Evolutionary conservation across 176 grass and related monocot genomes (phyloP).

Genomic region (Luzula sylvatica): DNA sequence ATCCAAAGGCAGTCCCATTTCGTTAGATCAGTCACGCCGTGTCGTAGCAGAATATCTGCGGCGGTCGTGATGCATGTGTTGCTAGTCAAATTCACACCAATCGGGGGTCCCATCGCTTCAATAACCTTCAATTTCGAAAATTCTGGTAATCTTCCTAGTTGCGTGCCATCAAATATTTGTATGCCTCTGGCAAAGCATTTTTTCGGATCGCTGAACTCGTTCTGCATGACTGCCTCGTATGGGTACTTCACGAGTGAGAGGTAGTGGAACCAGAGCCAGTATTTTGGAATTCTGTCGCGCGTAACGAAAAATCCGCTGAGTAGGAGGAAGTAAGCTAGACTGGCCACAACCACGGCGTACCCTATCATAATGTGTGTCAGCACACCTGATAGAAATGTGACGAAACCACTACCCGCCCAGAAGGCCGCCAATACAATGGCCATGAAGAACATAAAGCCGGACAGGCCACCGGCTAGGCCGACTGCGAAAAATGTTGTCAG

Average conservation of each 20-base stretch:
- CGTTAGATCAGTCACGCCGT: slow-evolving; percentile 51
- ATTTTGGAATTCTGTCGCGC: slow-evolving; percentile 44
- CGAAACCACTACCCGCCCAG: slow-evolving; percentile 75
- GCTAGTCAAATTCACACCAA: slow-evolving; percentile 40
- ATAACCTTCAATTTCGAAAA: slow-evolving; percentile 44
- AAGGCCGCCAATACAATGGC: slow-evolving; percentile 71
- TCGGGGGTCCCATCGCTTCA: slow-evolving; percentile 33
- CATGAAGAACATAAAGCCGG: slow-evolving; percentile 69
- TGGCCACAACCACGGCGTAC: slow-evolving; percentile 49
- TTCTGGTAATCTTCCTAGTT: slow-evolving; percentile 28
- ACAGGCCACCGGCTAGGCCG: slow-evolving; percentile 43
- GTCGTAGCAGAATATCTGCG: slow-evolving; percentile 38
- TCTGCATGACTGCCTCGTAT: no score
- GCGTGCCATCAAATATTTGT: slow-evolving; percentile 94
- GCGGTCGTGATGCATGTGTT: slow-evolving; percentile 61
- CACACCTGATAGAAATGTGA: slow-evolving; percentile 69
- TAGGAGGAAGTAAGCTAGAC: slow-evolving; percentile 72
- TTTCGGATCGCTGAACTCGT: no score
- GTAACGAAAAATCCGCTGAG: slow-evolving; percentile 91
- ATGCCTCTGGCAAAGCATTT: slow-evolving; percentile 60
- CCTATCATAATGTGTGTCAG: slow-evolving; percentile 55
- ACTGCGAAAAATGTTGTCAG: slow-evolving; percentile 73
- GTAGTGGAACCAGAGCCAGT: no score
- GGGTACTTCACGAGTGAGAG: no score
- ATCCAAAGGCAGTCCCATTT: slow-evolving; percentile 83